A percentile compares a stretch with the other conserved stretches of the same genome.
phyloP scores from a whole-genome alignment of 164 flowering plant species.

The Magnolia kwangsiensis region DNA sequence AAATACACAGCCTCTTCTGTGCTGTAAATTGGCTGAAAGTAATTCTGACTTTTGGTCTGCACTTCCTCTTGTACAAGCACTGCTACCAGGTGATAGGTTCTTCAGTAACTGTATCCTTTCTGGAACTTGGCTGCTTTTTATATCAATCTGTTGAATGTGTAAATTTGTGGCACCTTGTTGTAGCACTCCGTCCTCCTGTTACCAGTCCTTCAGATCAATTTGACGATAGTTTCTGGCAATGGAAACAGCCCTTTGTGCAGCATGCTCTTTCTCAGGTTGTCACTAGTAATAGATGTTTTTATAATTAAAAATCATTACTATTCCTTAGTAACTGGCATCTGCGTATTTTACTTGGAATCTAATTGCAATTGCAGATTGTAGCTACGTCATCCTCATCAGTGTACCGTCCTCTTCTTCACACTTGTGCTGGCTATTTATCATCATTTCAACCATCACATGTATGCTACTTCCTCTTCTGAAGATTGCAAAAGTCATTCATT shows the following conservation, averaged over 20 bases:
- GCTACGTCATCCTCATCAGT: constrained; percentile 53
- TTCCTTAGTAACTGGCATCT: not conserved
- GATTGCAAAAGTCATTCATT: not conserved
- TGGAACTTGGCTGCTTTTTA: not conserved
- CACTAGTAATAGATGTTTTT: not conserved
- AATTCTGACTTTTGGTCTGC: constrained; percentile 67
- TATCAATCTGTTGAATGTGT: constrained; percentile 8
- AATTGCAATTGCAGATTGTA: constrained; percentile 60
- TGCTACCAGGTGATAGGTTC: constrained; percentile 56
- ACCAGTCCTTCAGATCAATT: constrained; percentile 42
- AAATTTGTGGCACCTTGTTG: constrained; percentile 17
- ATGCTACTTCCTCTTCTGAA: constrained; percentile 21
- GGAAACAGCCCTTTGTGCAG: constrained; percentile 77
- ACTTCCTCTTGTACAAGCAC: constrained; percentile 81
- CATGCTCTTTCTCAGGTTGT: constrained; percentile 78
- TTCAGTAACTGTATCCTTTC: not conserved
- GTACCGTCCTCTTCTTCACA: constrained; percentile 68
- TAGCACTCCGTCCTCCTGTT: constrained; percentile 81
- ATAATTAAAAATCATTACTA: constrained; percentile 1
- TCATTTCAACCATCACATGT: constrained; percentile 87
- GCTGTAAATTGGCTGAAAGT: constrained; percentile 55
- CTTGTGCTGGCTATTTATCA: constrained; percentile 80
- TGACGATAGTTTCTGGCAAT: constrained; percentile 62
- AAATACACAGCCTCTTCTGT: constrained; percentile 58
- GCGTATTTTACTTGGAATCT: constrained; percentile 12